phyloP scores from a whole-genome alignment of 192 early-diverging fungal species.

The Diversispora epigaea region DNA sequence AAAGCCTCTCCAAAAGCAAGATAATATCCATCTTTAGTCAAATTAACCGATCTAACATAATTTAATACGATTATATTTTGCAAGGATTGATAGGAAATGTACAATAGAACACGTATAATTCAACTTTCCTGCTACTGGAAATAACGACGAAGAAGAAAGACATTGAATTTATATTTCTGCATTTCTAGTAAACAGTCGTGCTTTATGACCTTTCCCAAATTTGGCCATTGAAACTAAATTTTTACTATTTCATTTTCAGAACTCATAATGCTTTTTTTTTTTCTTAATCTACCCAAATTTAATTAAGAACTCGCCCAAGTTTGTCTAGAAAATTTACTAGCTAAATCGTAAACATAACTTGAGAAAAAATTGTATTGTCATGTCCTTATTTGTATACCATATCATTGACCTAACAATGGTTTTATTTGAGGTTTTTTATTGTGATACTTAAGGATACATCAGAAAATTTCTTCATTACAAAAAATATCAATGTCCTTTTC shows the following conservation, averaged over 20 bases:
- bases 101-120: neutral
- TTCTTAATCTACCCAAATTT: neutral
- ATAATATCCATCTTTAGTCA: neutral
- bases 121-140: neutral
- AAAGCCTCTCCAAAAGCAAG: neutral
- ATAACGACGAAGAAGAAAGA: neutral
- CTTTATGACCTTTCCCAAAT: neutral
- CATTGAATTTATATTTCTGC: slow-evolving; percentile 1
- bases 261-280: neutral
- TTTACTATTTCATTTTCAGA: neutral
- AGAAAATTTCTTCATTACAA: neutral
- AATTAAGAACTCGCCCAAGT: neutral
- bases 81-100: neutral
- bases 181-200: neutral
- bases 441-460: neutral
- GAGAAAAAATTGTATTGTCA: neutral
- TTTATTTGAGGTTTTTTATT: neutral
- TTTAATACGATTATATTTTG: neutral
- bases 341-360: slow-evolving; percentile 8
- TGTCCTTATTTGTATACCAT: neutral
- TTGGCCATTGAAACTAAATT: neutral
- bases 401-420: neutral
- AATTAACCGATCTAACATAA: neutral
- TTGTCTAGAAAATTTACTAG: too few species aligned
- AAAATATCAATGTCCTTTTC: neutral